phyloP scores from a whole-genome alignment of 768 basidiomycete species.

The Lactifluus hygrophoroides region DNA sequence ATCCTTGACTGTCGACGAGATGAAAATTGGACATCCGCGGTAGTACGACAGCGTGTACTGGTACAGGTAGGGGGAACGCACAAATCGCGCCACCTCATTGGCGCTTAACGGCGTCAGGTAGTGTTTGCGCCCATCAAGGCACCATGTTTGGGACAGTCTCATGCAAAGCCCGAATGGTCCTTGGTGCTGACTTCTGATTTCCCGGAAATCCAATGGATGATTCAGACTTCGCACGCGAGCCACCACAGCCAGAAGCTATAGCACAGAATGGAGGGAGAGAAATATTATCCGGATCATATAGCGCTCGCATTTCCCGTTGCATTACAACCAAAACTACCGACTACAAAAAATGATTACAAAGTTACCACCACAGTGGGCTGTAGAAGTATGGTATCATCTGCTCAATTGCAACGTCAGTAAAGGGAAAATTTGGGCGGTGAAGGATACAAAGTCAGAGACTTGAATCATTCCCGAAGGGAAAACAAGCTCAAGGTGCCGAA shows the following conservation, averaged over 20 bases:
- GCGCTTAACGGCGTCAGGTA: neutral
- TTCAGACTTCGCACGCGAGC: neutral
- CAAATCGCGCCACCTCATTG: neutral
- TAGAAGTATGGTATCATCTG: neutral
- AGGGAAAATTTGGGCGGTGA: neutral
- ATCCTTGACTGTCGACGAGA: constrained; percentile 65
- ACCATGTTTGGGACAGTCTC: constrained; percentile 7
- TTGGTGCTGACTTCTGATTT: neutral
- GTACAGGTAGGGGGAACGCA: neutral
- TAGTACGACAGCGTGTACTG: neutral
- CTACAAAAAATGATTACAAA: neutral
- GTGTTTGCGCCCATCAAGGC: neutral
- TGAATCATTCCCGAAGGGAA: constrained; percentile 72
- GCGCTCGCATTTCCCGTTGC: neutral
- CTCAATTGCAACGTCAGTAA: neutral
- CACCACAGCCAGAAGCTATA: neutral
- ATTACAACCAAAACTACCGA: neutral
- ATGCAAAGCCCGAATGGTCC: neutral
- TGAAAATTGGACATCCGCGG: constrained; percentile 55
- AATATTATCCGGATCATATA: neutral
- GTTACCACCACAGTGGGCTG: neutral
- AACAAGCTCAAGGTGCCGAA: constrained; percentile 42
- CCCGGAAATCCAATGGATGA: neutral
- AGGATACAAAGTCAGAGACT: constrained; percentile 52
- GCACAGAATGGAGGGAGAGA: neutral